Base-by-base conservation (phyloP, 2,329 filamentous ascomycete genomes). In the Sclerotinia sclerotiorum region DNA sequence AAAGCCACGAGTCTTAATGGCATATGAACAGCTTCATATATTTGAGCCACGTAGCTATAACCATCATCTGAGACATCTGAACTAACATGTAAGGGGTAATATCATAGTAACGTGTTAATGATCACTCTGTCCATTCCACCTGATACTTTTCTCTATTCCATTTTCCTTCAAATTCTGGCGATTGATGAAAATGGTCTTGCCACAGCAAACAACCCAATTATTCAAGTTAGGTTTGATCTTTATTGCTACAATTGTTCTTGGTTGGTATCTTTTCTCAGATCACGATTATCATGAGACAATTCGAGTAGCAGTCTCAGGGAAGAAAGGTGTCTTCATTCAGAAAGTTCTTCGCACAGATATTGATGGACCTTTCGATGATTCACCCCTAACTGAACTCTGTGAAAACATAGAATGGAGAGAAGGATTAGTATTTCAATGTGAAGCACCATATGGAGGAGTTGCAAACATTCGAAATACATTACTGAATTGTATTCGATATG, bases 401-500 rank as follows among this genome's bases (percentile, higher is more conserved):
- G 71, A 74, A 1, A 73, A 74, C 13, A 73, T 69, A 11, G 48
- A 72, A 2, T 81, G 79, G 69, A 77, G 78, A 21, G 70, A 74
- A 0, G 78, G 77, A 17, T 70, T 81, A 19, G 68, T 81, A 1
- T 81, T 81, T 64, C 79, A 74, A 48, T 81, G 80, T 71, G 77
- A 80, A 63, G 77, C 76, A 15, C 78, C 79, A 68, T 77, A 78
- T 49, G 80, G 79, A 51, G 79, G 79, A 24, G 75, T 81, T 52
- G 79, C 78, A 39, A 80, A 81, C 74, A 73, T 81, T 56, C 76
- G 80, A 44, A 80, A 80, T 67, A 78, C 79, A 70, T 78, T 81
- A 17, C 70, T 81, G 10, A 80, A 79, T 62, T 81, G 80, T 71
- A 73, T 81, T 10, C 76, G 79, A 19, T 81, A 80, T 65, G 77